Evolutionary conservation across 768 basidiomycete species (phyloP).

Genomic region (Termitomyces sp.): DNA sequence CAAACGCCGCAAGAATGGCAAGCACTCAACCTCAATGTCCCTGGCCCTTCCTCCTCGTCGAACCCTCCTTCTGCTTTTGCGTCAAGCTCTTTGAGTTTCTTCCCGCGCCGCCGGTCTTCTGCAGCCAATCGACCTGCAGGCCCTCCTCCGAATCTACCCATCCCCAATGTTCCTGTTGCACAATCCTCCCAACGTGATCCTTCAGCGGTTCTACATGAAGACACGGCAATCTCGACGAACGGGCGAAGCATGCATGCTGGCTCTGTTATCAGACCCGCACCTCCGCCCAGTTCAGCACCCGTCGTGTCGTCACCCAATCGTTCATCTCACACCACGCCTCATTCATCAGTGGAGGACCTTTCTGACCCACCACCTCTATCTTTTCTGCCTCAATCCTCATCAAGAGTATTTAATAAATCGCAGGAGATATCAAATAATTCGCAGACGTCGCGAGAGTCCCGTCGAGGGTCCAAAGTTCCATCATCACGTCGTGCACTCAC

Average conservation of each 20-base stretch:
- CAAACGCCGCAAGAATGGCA: slow-evolving; percentile 30
- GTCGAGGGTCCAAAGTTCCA: slow-evolving; percentile 50
- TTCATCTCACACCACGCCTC: slow-evolving; percentile 18
- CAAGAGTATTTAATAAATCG: slow-evolving; percentile 22
- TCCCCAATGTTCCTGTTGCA: slow-evolving; percentile 56
- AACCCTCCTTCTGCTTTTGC: slow-evolving; percentile 23
- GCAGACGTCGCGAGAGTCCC: slow-evolving; percentile 38
- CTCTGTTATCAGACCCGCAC: slow-evolving; percentile 30
- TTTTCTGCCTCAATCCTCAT: slow-evolving; percentile 36
- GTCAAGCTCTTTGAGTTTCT: slow-evolving; percentile 24
- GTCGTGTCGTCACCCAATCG: slow-evolving; percentile 55
- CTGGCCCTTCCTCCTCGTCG: slow-evolving; percentile 29
- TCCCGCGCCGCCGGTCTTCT: slow-evolving; percentile 65
- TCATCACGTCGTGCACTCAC: slow-evolving; percentile 87
- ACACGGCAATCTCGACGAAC: slow-evolving; percentile 19
- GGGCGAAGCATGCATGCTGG: slow-evolving; percentile 26
- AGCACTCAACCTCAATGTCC: slow-evolving; percentile 19
- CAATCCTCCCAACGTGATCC: slow-evolving; percentile 16
- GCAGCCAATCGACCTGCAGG: slow-evolving; percentile 61
- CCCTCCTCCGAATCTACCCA: slow-evolving; percentile 72
- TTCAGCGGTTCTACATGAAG: slow-evolving; percentile 18
- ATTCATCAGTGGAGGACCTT: slow-evolving; percentile 42
- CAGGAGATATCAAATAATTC: slow-evolving; percentile 42
- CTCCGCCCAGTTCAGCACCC: slow-evolving; percentile 49
- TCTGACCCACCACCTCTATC: slow-evolving; percentile 57